phyloP scores from a whole-genome alignment of 2,329 filamentous ascomycete species.

The Botryosphaeria dothidea region DNA sequence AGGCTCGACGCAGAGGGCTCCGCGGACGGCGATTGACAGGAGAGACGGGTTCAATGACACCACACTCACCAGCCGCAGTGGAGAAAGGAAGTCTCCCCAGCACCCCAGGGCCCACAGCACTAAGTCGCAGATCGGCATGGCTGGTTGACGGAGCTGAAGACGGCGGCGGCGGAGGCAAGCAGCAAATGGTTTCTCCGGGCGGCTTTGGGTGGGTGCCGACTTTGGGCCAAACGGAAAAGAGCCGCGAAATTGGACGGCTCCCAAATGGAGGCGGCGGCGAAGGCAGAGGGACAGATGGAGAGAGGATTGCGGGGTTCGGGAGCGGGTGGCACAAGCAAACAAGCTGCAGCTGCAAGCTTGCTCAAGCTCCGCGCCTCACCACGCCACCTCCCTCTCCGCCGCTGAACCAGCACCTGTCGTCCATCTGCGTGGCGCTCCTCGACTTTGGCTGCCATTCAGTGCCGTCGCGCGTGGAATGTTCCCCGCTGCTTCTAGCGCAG shows the following conservation, averaged over 20 bases:
- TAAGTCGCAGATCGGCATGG: neutral
- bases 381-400: neutral
- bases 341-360: neutral
- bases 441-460: neutral
- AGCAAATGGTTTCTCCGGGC: neutral
- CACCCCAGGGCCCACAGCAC: slow-evolving; percentile 5
- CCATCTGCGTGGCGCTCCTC: no score
- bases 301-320: neutral
- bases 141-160: neutral
- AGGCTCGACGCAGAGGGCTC: neutral
- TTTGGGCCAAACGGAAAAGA: neutral
- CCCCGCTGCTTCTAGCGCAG: neutral
- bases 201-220: neutral
- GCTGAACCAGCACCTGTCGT: neutral
- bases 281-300: neutral
- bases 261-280: neutral
- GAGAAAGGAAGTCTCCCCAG: neutral
- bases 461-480: neutral
- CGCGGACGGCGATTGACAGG: neutral
- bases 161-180: neutral
- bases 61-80: slow-evolving; percentile 6
- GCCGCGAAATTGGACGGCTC: neutral
- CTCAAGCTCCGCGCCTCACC: slow-evolving; percentile 3
- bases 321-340: no score
- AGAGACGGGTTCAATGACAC: neutral